phyloP scores from a whole-genome alignment of 257 asterid species.

The Parsonsia alboflavescens region DNA sequence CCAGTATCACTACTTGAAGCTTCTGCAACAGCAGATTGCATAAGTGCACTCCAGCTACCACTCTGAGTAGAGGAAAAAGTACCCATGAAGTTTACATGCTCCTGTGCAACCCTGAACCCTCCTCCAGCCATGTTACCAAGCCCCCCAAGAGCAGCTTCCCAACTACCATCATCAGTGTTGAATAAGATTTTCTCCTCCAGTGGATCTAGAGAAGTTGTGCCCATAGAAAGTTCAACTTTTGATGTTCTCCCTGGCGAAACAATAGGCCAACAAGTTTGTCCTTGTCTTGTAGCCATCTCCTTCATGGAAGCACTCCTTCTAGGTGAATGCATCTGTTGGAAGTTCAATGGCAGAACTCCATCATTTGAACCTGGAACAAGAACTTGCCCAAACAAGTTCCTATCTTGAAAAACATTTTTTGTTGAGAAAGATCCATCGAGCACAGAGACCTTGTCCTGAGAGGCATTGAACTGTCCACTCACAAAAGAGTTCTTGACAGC shows the following conservation, averaged over 20 bases:
- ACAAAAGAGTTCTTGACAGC: constrained; percentile 28
- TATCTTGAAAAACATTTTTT: constrained; percentile 31
- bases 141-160: constrained; percentile 41
- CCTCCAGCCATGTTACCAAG: constrained; percentile 24
- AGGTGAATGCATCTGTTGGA: constrained; percentile 29
- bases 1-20: constrained; percentile 68
- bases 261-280: constrained; percentile 33
- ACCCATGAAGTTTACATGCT: constrained; percentile 27
- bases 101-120: constrained; percentile 31
- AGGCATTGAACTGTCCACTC: constrained; percentile 29
- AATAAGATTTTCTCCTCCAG: constrained; percentile 64
- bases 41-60: constrained; percentile 92
- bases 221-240: constrained; percentile 25
- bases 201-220: constrained; percentile 51
- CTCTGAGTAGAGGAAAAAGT: constrained; percentile 42
- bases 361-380: constrained; percentile 26
- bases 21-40: constrained; percentile 89
- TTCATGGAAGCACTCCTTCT: constrained; percentile 28
- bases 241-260: constrained; percentile 23
- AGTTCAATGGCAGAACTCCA: constrained; percentile 29
- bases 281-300: constrained; percentile 33
- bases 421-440: constrained; percentile 28
- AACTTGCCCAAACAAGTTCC: constrained; percentile 43
- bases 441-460: constrained; percentile 29
- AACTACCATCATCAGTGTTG: constrained; percentile 40